Conservation (phyloP, 257 asterid genomes). For the Solanum lignicaule region DNA sequence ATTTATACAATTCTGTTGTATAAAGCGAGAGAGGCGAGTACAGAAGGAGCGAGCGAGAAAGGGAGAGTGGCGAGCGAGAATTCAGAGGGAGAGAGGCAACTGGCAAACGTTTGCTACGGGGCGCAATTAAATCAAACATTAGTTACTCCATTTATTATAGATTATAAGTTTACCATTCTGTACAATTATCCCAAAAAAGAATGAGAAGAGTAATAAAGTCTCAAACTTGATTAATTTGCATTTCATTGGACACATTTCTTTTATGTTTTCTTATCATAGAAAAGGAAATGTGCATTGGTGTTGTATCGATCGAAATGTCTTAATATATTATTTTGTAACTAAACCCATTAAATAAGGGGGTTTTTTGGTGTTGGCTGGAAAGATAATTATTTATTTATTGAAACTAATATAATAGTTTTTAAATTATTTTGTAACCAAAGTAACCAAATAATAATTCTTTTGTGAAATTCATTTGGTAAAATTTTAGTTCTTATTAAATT, state of each 20-base stretch:
- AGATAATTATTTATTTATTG: not conserved
- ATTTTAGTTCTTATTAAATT: not conserved
- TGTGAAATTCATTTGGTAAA: not conserved
- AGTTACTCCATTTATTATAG: too few species aligned
- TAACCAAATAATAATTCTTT: not conserved
- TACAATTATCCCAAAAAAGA: too few species aligned
- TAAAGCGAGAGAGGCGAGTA: too few species aligned
- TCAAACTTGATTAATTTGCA: not conserved
- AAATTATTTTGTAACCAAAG: not conserved
- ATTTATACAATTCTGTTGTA: too few species aligned
- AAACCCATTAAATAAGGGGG: not conserved
- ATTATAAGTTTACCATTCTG: too few species aligned
- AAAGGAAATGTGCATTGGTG: not conserved
- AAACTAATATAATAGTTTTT: not conserved
- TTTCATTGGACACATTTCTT: not conserved
- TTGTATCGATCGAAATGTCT: not conserved
- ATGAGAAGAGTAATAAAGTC: too few species aligned
- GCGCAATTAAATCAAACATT: too few species aligned
- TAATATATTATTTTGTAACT: not conserved
- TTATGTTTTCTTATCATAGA: not conserved
- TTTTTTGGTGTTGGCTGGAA: not conserved
- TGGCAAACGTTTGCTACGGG: too few species aligned
- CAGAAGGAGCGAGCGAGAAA: too few species aligned
- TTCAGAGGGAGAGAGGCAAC: too few species aligned
- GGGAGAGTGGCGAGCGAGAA: too few species aligned